Evolutionary conservation across 352 stramenopile genomes (phyloP), one percentile per base, ranked within the genome.

Genomic region (Lagenidium giganteum): DNA sequence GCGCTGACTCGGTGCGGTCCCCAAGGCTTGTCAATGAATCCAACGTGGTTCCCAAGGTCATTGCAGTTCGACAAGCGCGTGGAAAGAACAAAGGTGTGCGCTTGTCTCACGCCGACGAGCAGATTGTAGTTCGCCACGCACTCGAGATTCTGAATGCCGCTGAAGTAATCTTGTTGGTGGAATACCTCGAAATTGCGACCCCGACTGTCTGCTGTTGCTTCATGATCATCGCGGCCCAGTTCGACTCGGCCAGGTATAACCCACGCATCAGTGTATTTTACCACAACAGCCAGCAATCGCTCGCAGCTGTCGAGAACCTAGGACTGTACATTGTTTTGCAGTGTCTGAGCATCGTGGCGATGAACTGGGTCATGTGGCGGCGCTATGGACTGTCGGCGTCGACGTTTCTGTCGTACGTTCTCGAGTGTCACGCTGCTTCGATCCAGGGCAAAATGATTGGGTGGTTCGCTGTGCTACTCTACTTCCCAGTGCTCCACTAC

Each of bases 401-500:
- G 12, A 18, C n/a, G 1, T 24, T 51, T 13, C 34, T 60, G 24
- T 36, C 42, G 1, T 60, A 50, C 17, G 38, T 51, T 12, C 23
- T 61, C 8, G 52, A 61, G 24, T 16, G 30, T 4, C 32, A 61
- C 26, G 12, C 23, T 6, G 30, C 29, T 20, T 54, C 42, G 8
- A 27, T 59, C 3, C 34, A 47, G 12, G 52, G 44, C 28, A 54
- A 55, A 25, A 32, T 61, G 16, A 25, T 61, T 33, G 23, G 24
- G 21, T 61, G 52, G 52, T 28, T 61, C 14, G 24, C 46, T 2
- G 16, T 50, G 4, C 44, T 61, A 18, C 22, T 55, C 6, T 26
- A 41, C 4, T 61, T 61, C 16, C 14, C 45, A 2, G 20, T 51
- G 14, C 13, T 48, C 8, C 53, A 57, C n/a, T 62, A 56, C 24